These are phyloP conservation scores for Eutrema japonicum DNA, from an alignment of 345 rosid genomes.

Conservation along the genomic window DNA sequence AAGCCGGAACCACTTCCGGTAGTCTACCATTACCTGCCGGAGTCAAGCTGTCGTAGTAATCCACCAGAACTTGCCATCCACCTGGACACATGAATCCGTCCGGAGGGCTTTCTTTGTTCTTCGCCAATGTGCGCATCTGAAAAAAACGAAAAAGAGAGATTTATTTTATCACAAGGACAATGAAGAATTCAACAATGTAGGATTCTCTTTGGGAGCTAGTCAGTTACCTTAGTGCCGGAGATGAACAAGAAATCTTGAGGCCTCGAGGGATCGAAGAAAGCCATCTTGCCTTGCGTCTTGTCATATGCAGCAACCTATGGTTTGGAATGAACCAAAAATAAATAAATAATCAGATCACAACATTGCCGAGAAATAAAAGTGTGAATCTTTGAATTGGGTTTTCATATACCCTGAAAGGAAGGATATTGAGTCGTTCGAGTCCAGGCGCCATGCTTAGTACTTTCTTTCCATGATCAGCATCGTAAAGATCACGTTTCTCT, in stretches of 20 bases:
- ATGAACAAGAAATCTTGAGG: conserved; percentile 91
- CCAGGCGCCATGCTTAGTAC: conserved; percentile 98
- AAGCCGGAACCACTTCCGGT: conserved; percentile 67
- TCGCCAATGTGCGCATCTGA: conserved; percentile 93
- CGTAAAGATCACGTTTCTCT: conserved; percentile 91
- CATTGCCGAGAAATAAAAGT: background rate
- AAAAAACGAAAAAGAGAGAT: background rate
- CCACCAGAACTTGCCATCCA: conserved; percentile 93
- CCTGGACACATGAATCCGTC: conserved; percentile 98
- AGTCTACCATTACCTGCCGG: conserved; percentile 56
- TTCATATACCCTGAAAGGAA: conserved; percentile 85
- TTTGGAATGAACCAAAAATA: no score
- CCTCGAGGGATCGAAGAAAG: conserved; percentile 92
- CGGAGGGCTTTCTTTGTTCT: conserved; percentile 91
- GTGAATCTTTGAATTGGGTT: conserved; percentile 9
- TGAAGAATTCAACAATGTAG: background rate
- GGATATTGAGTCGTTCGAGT: conserved; percentile 90
- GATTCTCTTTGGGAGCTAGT: background rate
- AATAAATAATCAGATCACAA: conserved; percentile 5
- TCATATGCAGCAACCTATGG: conserved; percentile 92
- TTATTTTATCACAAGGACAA: background rate
- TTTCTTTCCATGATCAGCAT: conserved; percentile 98
- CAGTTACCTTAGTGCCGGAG: conserved; percentile 89
- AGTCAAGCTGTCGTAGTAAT: conserved; percentile 77
- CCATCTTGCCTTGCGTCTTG: conserved; percentile 96